Evolutionary conservation across 1,139 yeast species (phyloP), one percentile per base, ranked within the genome.

Genomic region (Hansenula sp.): DNA sequence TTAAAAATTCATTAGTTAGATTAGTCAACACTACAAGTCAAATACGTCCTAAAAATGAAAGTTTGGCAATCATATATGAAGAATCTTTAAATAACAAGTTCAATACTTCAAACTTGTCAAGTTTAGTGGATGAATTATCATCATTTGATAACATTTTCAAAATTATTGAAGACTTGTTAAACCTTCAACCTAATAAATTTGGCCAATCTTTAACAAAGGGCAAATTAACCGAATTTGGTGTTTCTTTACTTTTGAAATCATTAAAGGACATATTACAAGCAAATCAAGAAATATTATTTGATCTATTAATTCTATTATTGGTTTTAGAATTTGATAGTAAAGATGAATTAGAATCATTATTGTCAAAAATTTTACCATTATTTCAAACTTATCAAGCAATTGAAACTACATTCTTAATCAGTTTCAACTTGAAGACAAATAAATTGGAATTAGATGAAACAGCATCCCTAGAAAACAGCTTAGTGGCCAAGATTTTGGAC

Each of bases 61-160:
- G 48, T 33, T 63, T 71, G 51, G 45, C 60, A 1, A 37, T 46
- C 6, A 57, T 73, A 2, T 73, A 68, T 47, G 64, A 64, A 17
- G 37, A 52, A 3, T 45, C 56, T 20, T 48, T 73, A 28, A 51
- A 55, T 32, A 44, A 52, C 2, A 55, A 57, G 37, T 53, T 64
- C 44, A 64, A 62, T 36, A 43, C 56, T 18, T 39, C 48, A 2
- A 61, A 60, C 34, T 40, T 65, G 29, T 52, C 57, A 24, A 53
- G 43, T 8, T 41, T 66, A 20, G 61, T 62, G 24, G 56, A 58
- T n/a, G 62, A 62, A 38, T 45, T 66, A 34, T 54, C 56, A 25
- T 48, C 57, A 3, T 50, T 64, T 29, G 59, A 58, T 37, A 55
- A 48, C 29, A 18, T 63, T 12, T 46, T 52, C 26, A 30, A 45